Percentiles rank a stretch among this genome's conserved stretches.
Conservation (phyloP, 2,329 filamentous ascomycete species). For the Alternaria tenuissima region DNA sequence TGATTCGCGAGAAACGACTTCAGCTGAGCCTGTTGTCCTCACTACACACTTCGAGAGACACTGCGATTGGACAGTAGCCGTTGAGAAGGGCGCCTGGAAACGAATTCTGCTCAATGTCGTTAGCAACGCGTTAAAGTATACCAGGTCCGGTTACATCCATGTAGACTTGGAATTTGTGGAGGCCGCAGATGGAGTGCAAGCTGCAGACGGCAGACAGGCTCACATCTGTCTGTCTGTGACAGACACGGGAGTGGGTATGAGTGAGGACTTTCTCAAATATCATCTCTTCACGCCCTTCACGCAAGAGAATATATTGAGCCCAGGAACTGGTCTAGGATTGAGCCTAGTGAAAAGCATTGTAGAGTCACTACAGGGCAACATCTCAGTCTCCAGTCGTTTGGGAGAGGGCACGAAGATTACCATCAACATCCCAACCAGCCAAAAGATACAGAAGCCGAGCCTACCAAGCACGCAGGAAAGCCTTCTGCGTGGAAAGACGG, state of each 20-base stretch:
- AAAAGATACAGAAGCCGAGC: neutral
- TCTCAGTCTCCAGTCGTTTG: constrained; percentile 26
- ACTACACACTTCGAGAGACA: constrained; percentile 13
- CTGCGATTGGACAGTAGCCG: constrained; percentile 12
- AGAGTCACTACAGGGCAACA: constrained; percentile 28
- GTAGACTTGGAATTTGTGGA: constrained; percentile 17
- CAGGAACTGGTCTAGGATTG: constrained; percentile 35
- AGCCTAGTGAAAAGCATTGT: constrained; percentile 32
- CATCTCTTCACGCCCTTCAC: constrained; percentile 32
- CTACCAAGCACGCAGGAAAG: neutral
- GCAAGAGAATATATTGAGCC: constrained; percentile 29
- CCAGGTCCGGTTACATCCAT: constrained; percentile 22
- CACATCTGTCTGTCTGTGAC: constrained; percentile 43
- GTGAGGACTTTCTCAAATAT: constrained; percentile 27
- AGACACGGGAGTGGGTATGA: constrained; percentile 38
- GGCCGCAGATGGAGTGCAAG: neutral
- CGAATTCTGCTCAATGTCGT: constrained; percentile 34
- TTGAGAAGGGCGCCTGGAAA: constrained; percentile 21
- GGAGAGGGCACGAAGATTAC: constrained; percentile 17
- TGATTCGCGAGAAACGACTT: too few relatives aligned
- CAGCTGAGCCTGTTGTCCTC: constrained; percentile 4
- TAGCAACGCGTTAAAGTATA: constrained; percentile 37
- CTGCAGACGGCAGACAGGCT: constrained; percentile 4
- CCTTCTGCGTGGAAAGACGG: constrained; percentile 1
- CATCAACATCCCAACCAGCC: constrained; percentile 11